Evolutionary conservation across 2,329 filamentous ascomycete species (phyloP).

Genomic region (Aspergillus piperis): DNA sequence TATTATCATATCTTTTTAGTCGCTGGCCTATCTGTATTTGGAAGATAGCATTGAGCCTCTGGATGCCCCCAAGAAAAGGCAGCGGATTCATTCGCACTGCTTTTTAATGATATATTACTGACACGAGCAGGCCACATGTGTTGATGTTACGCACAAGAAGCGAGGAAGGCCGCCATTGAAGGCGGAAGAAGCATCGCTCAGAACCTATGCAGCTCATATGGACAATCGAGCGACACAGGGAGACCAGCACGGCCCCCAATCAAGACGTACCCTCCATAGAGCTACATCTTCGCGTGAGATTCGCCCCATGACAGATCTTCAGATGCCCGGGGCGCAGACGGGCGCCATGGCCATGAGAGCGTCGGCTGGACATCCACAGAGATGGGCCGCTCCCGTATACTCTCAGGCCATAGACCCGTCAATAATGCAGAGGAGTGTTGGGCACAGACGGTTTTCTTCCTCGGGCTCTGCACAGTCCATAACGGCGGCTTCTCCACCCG

Average conservation of each 20-base stretch:
- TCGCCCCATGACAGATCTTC: conserved; percentile 41
- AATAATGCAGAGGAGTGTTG: conserved; percentile 26
- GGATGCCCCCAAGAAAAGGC: not conserved
- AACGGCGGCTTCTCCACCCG: conserved; percentile 27
- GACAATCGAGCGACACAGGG: conserved; percentile 29
- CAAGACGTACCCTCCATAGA: conserved; percentile 33
- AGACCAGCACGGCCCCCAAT: conserved; percentile 27
- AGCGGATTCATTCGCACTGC: not conserved
- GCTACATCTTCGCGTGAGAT: conserved; percentile 42
- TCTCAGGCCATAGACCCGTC: conserved; percentile 32
- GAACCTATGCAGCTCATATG: conserved; percentile 32
- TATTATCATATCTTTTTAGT: not conserved
- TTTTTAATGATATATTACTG: not conserved
- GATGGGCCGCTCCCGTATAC: conserved; percentile 37
- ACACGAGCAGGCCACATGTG: conserved; percentile 40
- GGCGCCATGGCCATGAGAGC: conserved; percentile 24
- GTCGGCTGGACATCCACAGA: conserved; percentile 28
- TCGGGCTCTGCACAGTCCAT: conserved; percentile 32
- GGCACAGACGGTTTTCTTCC: conserved; percentile 37
- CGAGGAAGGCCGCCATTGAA: conserved; percentile 47
- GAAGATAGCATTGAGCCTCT: no score
- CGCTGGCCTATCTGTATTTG: no score
- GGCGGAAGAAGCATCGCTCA: conserved; percentile 43
- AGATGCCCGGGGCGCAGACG: conserved; percentile 26
- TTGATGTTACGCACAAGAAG: conserved; percentile 52